phyloP scores from a whole-genome alignment of 768 basidiomycete species.

The Cytidiella melzeri region DNA sequence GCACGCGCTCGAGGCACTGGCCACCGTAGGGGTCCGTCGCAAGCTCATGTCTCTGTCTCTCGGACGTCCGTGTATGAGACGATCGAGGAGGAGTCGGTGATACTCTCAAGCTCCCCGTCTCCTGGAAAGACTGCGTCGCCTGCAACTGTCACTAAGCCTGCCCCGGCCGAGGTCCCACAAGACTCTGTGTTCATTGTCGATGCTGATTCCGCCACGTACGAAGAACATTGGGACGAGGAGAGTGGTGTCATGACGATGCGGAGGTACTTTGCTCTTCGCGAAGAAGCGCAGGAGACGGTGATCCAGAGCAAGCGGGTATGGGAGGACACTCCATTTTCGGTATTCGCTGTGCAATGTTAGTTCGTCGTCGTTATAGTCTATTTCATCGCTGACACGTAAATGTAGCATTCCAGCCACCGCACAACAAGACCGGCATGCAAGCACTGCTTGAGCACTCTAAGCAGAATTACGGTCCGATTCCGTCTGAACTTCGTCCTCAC shows the following conservation, averaged over 20 bases:
- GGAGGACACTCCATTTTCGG: slow-evolving; percentile 67
- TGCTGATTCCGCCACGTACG: slow-evolving; percentile 34
- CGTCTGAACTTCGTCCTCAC: slow-evolving; percentile 59
- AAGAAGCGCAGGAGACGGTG: slow-evolving; percentile 63
- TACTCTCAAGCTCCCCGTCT: slow-evolving; percentile 24
- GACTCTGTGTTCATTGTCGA: slow-evolving; percentile 50
- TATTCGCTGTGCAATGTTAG: slow-evolving; percentile 71
- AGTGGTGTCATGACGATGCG: slow-evolving; percentile 57
- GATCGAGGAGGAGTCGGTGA: slow-evolving; percentile 63
- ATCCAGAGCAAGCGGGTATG: slow-evolving; percentile 59
- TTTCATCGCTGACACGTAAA: neutral
- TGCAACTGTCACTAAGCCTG: slow-evolving; percentile 3
- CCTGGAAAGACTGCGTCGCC: slow-evolving; percentile 11
- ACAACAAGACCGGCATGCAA: slow-evolving; percentile 58
- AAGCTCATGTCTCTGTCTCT: slow-evolving; percentile 50
- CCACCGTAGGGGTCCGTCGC: slow-evolving; percentile 65
- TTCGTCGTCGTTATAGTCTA: slow-evolving; percentile 12
- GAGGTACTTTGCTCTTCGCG: slow-evolving; percentile 60
- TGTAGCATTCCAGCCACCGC: slow-evolving; percentile 67
- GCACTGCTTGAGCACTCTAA: slow-evolving; percentile 69
- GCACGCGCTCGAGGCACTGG: slow-evolving; percentile 56
- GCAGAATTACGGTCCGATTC: slow-evolving; percentile 66
- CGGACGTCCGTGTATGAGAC: slow-evolving; percentile 73
- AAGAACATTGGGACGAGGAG: slow-evolving; percentile 57
- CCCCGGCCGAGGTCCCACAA: slow-evolving; percentile 8